phyloP scores from a whole-genome alignment of 768 basidiomycete species.

The Ramaria sp. region DNA sequence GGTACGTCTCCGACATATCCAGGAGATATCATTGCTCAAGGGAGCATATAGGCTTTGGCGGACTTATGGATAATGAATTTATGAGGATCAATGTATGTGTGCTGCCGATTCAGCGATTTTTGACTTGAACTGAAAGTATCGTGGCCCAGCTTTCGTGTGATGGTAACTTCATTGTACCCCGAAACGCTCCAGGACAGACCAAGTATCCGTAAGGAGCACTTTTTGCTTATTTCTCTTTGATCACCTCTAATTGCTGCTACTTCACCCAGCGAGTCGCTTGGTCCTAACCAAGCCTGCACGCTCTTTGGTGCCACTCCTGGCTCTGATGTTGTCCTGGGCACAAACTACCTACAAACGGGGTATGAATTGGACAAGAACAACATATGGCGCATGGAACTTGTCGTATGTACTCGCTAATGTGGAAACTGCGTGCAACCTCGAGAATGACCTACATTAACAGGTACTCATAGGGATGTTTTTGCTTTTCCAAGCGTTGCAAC shows the following conservation, averaged over 20 bases:
- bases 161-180: constrained; percentile 53
- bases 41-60: constrained; percentile 45
- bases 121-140: constrained; percentile 8
- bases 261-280: constrained; percentile 34
- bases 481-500: constrained; percentile 59
- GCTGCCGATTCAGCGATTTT: constrained; percentile 7
- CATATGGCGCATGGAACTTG: constrained; percentile 58
- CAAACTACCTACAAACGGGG: constrained; percentile 48
- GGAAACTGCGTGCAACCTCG: too few species aligned
- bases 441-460: background rate
- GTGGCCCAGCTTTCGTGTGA: constrained; percentile 46
- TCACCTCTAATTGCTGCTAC: constrained; percentile 16
- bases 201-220: constrained; percentile 48
- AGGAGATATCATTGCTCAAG: background rate
- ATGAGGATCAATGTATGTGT: constrained; percentile 47
- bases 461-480: constrained; percentile 60
- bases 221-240: constrained; percentile 5
- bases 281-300: constrained; percentile 19
- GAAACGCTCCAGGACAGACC: constrained; percentile 42
- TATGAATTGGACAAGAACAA: constrained; percentile 40
- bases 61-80: constrained; percentile 81
- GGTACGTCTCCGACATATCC: constrained; percentile 24
- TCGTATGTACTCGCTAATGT: constrained; percentile 20
- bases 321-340: background rate
- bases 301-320: background rate